Conservation (phyloP, 495 filamentous ascomycete genomes). For the Darksidea phi region DNA sequence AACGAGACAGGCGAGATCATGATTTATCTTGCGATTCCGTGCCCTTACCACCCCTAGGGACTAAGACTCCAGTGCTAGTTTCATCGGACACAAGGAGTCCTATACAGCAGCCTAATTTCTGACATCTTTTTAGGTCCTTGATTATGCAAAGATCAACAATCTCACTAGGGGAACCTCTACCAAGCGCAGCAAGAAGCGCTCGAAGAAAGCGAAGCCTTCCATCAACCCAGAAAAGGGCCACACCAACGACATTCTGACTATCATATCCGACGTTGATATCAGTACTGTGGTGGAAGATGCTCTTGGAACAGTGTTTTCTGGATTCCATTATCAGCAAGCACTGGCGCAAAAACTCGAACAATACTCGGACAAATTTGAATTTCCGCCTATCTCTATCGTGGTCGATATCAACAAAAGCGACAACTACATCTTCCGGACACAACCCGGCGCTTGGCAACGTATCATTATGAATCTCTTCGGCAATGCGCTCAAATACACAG, state of each 20-base stretch:
- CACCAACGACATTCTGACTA: conserved; percentile 37
- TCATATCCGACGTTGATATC: conserved; percentile 43
- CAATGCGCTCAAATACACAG: conserved; percentile 68
- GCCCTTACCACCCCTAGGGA: too few species aligned
- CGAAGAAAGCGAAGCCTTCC: conserved; percentile 10
- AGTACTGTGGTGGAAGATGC: conserved; percentile 58
- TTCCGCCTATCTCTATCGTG: conserved; percentile 53
- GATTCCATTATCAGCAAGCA: conserved; percentile 44
- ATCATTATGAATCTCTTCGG: conserved; percentile 81
- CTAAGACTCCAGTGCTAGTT: too few species aligned
- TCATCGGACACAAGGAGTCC: too few species aligned
- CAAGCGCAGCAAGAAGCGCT: conserved; percentile 24
- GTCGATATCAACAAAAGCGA: conserved; percentile 59
- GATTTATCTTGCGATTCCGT: too few species aligned
- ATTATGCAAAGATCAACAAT: conserved; percentile 68
- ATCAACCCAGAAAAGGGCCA: conserved; percentile 19
- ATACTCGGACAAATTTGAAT: conserved; percentile 28
- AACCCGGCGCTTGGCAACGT: conserved; percentile 70
- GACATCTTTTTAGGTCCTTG: conserved; percentile 46
- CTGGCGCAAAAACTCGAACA: conserved; percentile 10
- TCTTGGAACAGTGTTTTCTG: conserved; percentile 58
- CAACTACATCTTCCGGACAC: conserved; percentile 63
- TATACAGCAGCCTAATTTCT: background rate
- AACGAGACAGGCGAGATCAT: too few species aligned
- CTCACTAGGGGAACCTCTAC: conserved; percentile 42